These are phyloP conservation scores for Herpetospermum pedunculosum DNA, from an alignment of 306 rosid genomes.

Conservation along the genomic window DNA sequence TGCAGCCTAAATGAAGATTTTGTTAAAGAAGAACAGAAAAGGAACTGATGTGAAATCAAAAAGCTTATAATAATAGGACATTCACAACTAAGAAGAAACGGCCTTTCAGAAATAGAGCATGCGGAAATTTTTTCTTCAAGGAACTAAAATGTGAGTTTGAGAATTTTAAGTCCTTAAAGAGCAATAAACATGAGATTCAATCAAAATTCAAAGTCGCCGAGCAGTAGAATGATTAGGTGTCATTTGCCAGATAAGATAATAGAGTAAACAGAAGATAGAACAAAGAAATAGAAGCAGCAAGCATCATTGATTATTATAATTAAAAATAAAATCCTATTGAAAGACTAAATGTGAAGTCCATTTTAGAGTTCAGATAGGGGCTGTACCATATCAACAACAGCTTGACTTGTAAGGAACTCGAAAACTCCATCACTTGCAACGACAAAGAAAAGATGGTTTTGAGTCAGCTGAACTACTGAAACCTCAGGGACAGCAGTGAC, in stretches of 20 bases:
- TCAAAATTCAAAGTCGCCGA: not conserved
- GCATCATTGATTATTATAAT: not conserved
- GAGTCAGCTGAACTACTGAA: slow-evolving; percentile 46
- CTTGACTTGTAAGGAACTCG: slow-evolving; percentile 87
- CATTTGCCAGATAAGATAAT: not conserved
- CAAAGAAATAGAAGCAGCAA: not conserved
- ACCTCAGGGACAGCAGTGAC: slow-evolving; percentile 85
- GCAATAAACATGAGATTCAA: not conserved
- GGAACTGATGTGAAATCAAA: not conserved
- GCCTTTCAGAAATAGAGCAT: not conserved
- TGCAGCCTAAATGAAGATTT: slow-evolving; percentile 43
- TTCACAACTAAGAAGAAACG: not conserved
- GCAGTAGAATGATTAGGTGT: not conserved
- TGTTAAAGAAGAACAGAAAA: not conserved
- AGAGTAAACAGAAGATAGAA: not conserved
- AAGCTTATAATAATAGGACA: not conserved
- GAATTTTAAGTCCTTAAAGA: not conserved
- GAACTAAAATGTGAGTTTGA: not conserved
- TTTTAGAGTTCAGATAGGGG: not conserved
- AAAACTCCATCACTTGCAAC: slow-evolving; percentile 96
- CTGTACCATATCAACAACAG: slow-evolving; percentile 83
- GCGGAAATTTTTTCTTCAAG: not conserved
- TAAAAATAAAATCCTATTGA: not conserved
- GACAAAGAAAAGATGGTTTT: slow-evolving; percentile 75
- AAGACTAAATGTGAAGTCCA: not conserved